These are phyloP conservation scores for Skeletonema potamos DNA, from an alignment of 108 stramenopile species.

Conservation along the genomic window DNA sequence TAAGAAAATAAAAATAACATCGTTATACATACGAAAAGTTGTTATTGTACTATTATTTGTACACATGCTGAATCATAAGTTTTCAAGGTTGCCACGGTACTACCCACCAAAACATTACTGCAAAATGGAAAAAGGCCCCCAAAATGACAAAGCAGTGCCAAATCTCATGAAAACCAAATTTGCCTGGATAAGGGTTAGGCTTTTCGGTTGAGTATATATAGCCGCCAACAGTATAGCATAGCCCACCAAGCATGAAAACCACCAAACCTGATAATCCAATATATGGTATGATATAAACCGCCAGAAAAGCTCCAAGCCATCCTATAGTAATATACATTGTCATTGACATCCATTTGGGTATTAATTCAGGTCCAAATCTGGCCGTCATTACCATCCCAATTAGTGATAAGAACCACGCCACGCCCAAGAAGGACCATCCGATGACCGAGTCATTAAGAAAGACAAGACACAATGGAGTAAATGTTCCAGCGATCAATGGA, in stretches of 20 bases:
- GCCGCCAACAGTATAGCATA: conserved; percentile 69
- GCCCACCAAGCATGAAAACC: conserved; percentile 57
- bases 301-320: conserved; percentile 73
- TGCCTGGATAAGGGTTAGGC: conserved; percentile 68
- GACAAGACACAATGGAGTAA: conserved; percentile 82
- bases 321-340: conserved; percentile 84
- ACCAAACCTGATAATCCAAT: conserved; percentile 50
- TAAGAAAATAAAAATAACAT: background rate
- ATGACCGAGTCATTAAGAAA: conserved; percentile 59
- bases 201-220: conserved; percentile 59
- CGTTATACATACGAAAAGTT: background rate
- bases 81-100: conserved; percentile 50
- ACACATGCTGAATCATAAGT: background rate
- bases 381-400: conserved; percentile 64
- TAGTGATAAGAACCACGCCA: conserved; percentile 68
- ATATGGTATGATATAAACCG: conserved; percentile 50
- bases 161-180: conserved; percentile 84
- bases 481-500: conserved; percentile 82
- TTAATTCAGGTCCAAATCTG: conserved; percentile 37
- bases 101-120: conserved; percentile 73
- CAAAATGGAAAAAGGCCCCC: conserved; percentile 66
- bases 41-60: background rate
- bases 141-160: conserved; percentile 76
- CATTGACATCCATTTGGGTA: conserved; percentile 79
- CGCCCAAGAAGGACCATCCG: conserved; percentile 75